Percentiles rank a stretch among this genome's conserved stretches.
phyloP scores from a whole-genome alignment of 768 basidiomycete genomes.

The Termitomyces sp. region DNA sequence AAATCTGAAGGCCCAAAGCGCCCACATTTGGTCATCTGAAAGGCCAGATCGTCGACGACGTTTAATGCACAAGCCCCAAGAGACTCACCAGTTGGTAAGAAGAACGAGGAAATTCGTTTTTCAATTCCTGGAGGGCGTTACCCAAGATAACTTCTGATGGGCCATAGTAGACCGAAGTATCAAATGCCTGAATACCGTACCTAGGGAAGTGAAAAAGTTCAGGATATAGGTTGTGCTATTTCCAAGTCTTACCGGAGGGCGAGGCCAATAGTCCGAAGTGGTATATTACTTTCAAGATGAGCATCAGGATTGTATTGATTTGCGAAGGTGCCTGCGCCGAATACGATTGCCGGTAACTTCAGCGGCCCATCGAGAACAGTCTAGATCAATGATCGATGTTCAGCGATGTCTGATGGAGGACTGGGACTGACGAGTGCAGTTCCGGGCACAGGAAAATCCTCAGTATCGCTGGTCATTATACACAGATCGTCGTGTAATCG shows the following conservation, averaged over 20 bases:
- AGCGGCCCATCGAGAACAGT: constrained; percentile 28
- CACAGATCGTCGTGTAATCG: background rate
- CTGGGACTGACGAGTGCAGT: constrained; percentile 31
- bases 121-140: constrained; percentile 52
- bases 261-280: constrained; percentile 64
- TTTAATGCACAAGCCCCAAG: constrained; percentile 8
- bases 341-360: constrained; percentile 47
- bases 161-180: constrained; percentile 80
- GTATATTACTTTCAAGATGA: constrained; percentile 48
- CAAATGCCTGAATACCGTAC: constrained; percentile 78
- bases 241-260: constrained; percentile 57
- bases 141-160: constrained; percentile 77
- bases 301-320: constrained; percentile 60
- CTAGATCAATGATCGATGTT: constrained; percentile 16
- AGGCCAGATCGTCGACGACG: background rate
- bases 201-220: constrained; percentile 28
- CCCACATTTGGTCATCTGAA: constrained; percentile 83
- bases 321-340: constrained; percentile 71
- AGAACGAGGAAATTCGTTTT: constrained; percentile 67
- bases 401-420: background rate
- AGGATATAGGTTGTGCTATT: background rate
- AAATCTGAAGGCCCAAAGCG: constrained; percentile 65
- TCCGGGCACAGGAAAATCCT: constrained; percentile 33
- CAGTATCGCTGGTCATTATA: constrained; percentile 15
- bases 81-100: constrained; percentile 64